phyloP scores from a whole-genome alignment of 495 filamentous ascomycete genomes.

The Terfezia claveryi region DNA sequence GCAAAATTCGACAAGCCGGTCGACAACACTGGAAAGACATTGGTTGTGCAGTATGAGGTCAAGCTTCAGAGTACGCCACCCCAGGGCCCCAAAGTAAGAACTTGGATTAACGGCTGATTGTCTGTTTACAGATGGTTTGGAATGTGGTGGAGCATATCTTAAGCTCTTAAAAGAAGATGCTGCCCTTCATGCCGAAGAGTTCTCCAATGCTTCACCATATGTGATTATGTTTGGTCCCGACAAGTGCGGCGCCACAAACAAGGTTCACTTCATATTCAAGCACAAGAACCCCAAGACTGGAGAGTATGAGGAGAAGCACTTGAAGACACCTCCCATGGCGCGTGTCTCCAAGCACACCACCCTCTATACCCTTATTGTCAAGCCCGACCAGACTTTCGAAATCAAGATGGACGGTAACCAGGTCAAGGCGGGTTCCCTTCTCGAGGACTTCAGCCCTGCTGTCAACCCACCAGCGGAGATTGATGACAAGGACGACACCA shows the following conservation, averaged over 20 bases:
- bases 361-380: conserved; percentile 89
- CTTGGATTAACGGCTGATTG: conserved; percentile 8
- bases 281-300: conserved; percentile 99
- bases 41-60: conserved; percentile 98
- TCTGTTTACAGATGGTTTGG: conserved; percentile 48
- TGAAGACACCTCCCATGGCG: conserved; percentile 61
- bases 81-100: not conserved
- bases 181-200: conserved; percentile 89
- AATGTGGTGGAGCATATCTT: conserved; percentile 97
- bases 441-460: conserved; percentile 80
- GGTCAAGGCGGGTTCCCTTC: conserved; percentile 69
- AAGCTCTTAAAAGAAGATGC: conserved; percentile 98
- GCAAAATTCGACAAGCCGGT: conserved; percentile 95
- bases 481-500: conserved; percentile 83
- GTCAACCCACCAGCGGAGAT: conserved; percentile 96
- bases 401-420: conserved; percentile 74
- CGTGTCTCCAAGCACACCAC: conserved; percentile 75
- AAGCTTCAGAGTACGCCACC: conserved; percentile 77
- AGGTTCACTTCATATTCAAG: conserved; percentile 99
- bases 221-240: conserved; percentile 99
- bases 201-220: conserved; percentile 91
- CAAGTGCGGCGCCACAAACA: conserved; percentile 98
- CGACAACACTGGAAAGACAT: conserved; percentile 85
- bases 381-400: conserved; percentile 83
- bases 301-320: conserved; percentile 99